Evolutionary conservation across 2,329 filamentous ascomycete genomes (phyloP), one percentile per base, ranked within the genome.

Genomic region (Blastomyces parvus): DNA sequence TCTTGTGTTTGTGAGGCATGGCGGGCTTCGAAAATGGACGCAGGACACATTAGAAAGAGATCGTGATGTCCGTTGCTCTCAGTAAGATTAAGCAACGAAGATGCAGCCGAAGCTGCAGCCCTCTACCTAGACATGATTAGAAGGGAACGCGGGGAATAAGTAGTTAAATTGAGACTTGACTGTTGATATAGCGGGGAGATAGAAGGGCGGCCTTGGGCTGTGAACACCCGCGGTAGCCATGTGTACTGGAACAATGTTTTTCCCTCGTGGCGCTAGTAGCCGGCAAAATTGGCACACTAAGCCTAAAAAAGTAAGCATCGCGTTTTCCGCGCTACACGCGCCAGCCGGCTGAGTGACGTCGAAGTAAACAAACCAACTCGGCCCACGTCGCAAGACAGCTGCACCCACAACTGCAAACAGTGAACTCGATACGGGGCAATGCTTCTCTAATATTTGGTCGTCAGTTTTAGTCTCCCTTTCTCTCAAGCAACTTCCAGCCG

Each of bases 1-100:
- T 78, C 72, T 76, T 78, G 66, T 76, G 74, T 69, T 77, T 77
- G 71, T 75, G 75, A 76, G 77, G 72, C 77, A 78, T 78, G 72
- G 73, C 74, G 74, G 73, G 71, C 70, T 70, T 68, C 55, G 63
- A 70, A 72, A 53, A 62, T 60, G 59, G 48, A 70, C 64, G 69
- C 62, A 60, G 68, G 46, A 64, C 44, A 60, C 59, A 62, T 50
- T 64, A 64, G 64, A 66, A 68, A 66, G 65, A 67, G 68, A 71
- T 69, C 62, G 66, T 66, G 66, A 69, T 70, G 66, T 66, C 66
- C 69, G 70, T 70, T 70, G 71, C 57, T 68, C 71, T 70, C 64
- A 64, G 60, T 65, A 57, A 63, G 61, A 70, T 70, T 57, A 60
- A 60, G 61, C 64, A 73, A 74, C 71, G 73, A 73, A 73, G 71